Evolutionary conservation across 768 basidiomycete genomes (phyloP).

Genomic region (Cyclocybe aegerita): DNA sequence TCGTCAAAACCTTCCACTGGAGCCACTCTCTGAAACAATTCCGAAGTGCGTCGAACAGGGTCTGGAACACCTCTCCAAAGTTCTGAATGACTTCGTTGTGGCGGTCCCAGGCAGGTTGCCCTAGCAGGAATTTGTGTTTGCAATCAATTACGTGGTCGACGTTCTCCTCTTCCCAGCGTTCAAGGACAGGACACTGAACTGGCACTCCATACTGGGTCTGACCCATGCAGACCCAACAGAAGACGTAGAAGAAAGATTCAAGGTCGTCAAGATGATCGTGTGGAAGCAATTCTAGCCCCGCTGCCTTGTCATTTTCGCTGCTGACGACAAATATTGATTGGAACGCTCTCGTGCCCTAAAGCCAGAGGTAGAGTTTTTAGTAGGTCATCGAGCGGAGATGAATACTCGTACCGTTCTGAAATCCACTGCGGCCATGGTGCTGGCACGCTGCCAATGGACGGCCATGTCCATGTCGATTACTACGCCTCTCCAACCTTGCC

Average conservation of each 20-base stretch:
- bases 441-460: neutral
- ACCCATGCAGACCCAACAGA: conserved; percentile 8
- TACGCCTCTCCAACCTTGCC: conserved; percentile 4
- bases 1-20: too few species aligned
- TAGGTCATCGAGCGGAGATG: neutral
- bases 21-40: too few species aligned
- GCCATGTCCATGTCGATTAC: conserved; percentile 12
- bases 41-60: too few species aligned
- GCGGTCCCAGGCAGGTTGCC: too few species aligned
- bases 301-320: neutral
- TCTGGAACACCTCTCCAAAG: too few species aligned
- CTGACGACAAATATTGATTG: conserved; percentile 8
- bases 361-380: neutral
- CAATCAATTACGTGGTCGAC: too few species aligned
- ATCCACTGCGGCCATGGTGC: neutral
- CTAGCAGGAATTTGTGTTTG: too few species aligned
- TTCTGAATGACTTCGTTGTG: too few species aligned
- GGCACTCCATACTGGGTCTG: neutral
- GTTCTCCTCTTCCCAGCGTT: too few species aligned
- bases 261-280: conserved; percentile 14
- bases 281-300: neutral
- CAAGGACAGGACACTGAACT: too few species aligned
- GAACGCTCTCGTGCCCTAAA: conserved; percentile 11
- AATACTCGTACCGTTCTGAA: neutral
- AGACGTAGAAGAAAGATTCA: conserved; percentile 13